A percentile compares a stretch with the other conserved stretches of the same genome.
These are phyloP conservation scores for Pleurozium schreberi DNA, from an alignment of 225 moss, liverwort and hornwort species.

Conservation along the genomic window DNA sequence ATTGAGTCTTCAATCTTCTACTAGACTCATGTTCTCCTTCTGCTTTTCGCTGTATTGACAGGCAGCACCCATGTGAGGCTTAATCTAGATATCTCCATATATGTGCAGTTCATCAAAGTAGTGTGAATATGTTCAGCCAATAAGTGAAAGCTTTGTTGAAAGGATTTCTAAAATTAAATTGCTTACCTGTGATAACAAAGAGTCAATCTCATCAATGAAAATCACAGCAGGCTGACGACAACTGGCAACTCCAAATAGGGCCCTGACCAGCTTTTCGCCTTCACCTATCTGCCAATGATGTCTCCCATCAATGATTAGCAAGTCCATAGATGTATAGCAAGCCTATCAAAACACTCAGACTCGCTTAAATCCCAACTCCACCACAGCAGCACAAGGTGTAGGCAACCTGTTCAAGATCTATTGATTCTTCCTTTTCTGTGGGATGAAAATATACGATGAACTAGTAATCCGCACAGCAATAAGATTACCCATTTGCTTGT, in stretches of 20 bases:
- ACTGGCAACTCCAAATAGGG: slow-evolving; percentile 94
- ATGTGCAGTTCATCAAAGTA: neutral
- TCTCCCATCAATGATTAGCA: neutral
- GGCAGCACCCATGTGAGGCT: neutral
- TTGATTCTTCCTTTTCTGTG: neutral
- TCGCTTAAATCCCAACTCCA: neutral
- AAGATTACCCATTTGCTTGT: slow-evolving; percentile 94
- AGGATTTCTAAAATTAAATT: neutral
- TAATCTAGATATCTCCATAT: neutral
- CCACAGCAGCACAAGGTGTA: neutral
- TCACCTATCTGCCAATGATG: slow-evolving; percentile 72
- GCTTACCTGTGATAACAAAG: slow-evolving; percentile 84
- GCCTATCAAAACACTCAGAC: neutral
- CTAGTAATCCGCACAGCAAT: neutral
- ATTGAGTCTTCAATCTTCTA: slow-evolving; percentile 93
- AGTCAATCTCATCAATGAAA: slow-evolving; percentile 98
- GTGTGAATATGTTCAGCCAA: neutral
- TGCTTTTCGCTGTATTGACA: slow-evolving; percentile 69
- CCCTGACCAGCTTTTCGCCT: slow-evolving; percentile 95
- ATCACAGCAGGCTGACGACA: slow-evolving; percentile 99
- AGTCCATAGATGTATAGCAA: neutral
- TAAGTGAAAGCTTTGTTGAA: neutral
- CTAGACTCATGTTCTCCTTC: slow-evolving; percentile 95
- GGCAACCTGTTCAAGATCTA: neutral
- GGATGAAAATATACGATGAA: neutral